Evolutionary conservation across 202 grass and related monocot genomes (phyloP), one percentile per base, ranked within the genome.

Genomic region (Eragrostis tef): DNA sequence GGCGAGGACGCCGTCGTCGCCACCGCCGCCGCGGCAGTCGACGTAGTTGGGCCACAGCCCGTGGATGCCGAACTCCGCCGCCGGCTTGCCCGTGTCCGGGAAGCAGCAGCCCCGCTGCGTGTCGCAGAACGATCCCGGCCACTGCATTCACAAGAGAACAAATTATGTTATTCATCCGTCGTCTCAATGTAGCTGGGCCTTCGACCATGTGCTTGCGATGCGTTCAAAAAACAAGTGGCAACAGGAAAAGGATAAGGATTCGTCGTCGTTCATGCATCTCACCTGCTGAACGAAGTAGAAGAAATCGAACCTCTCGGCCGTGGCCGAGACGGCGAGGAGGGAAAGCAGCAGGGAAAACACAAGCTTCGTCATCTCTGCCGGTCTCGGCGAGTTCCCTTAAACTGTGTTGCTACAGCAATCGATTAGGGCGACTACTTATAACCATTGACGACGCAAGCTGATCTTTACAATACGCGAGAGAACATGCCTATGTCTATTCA

Each of bases 21-120:
- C 11, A 0, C 12, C 49, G 17, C 27, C 29, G 53, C 7, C 4
- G 7, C 29, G 22, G 82, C 87, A 89, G 70, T 77, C 34, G 69
- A 51, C 89, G 62, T 93, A 93, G 78, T 97, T 87, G 16, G 90
- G 90, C 93, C 93, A 97, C 8, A 91, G 80, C 2, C 93, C 90
- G 52, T 97, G 93, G 78, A 93, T 97, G 21, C 86, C 85, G 81
- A 97, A 93, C 9, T 87, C 86, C 36, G 84, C 77, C 43, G 80
- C 78, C 43, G 86, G 90, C 81, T 91, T 93, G 41, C 83, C 85
- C 0, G 67, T 86, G 64, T 59, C 80, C 12, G 93, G 87, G 68
- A 86, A 90, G 84, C 93, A 95, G 74, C 93, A 92, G 12, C 70
- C 47, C 56, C 26, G 48, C 72, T 17, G 31, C 3, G 89, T 89